phyloP scores from a whole-genome alignment of 192 early-diverging fungal genomes.

The Coemansia sp. region DNA sequence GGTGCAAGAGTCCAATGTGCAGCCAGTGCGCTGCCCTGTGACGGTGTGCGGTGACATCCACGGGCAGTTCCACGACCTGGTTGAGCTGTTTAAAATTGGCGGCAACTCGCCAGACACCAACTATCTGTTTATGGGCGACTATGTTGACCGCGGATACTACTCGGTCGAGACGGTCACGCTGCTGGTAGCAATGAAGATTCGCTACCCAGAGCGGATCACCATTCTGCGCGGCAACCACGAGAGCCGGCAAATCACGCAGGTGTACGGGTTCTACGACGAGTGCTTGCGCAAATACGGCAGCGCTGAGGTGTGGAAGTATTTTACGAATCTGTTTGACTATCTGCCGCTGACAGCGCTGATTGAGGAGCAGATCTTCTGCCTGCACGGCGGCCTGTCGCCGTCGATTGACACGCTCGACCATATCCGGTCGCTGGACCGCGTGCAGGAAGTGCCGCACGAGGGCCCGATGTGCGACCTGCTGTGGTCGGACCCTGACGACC shows the following conservation, averaged over 20 bases:
- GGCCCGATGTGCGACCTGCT: conserved; percentile 88
- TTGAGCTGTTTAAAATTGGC: conserved; percentile 96
- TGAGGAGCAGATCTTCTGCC: conserved; percentile 97
- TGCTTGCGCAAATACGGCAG: conserved; percentile 98
- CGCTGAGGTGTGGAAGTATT: conserved; percentile 98
- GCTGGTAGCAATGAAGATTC: conserved; percentile 93
- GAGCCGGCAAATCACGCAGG: conserved; percentile 93
- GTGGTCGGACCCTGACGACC: conserved; percentile 88
- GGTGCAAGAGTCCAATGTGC: conserved; percentile 95
- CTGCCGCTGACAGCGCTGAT: conserved; percentile 96
- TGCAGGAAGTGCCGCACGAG: conserved; percentile 90
- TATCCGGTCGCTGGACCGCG: conserved; percentile 90
- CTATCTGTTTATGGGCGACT: conserved; percentile 99
- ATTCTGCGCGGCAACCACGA: conserved; percentile 97
- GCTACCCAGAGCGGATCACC: conserved; percentile 90
- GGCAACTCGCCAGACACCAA: conserved; percentile 97
- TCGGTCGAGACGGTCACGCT: conserved; percentile 98
- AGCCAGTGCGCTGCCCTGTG: conserved; percentile 95
- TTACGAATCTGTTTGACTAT: conserved; percentile 99
- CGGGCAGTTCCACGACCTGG: conserved; percentile 97
- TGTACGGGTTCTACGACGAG: conserved; percentile 98
- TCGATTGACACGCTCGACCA: conserved; percentile 97
- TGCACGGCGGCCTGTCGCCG: conserved; percentile 96
- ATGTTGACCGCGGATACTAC: conserved; percentile 99
- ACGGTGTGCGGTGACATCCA: conserved; percentile 99